Conservation (phyloP, 2,329 filamentous ascomycete genomes). For the Xylaria sp. region DNA sequence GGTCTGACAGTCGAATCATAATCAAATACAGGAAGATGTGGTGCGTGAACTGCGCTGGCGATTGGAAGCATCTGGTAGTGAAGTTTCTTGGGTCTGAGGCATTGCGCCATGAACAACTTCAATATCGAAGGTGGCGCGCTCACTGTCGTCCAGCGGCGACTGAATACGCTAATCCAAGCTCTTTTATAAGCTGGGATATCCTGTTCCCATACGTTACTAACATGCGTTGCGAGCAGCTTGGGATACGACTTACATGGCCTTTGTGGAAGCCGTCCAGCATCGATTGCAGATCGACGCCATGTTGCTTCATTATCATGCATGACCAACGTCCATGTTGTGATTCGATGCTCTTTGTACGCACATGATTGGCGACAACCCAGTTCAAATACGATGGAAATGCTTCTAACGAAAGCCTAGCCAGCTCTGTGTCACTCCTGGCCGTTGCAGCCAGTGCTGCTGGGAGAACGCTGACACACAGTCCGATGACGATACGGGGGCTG, state of each 20-base stretch:
- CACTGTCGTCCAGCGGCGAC: conserved; percentile 13
- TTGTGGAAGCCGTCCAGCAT: conserved; percentile 16
- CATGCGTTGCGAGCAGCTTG: not conserved
- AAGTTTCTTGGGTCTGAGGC: not conserved
- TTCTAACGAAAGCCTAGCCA: conserved; percentile 14
- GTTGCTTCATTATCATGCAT: conserved; percentile 12
- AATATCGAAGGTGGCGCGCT: conserved; percentile 17
- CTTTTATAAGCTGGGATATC: conserved; percentile 12
- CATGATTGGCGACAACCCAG: conserved; percentile 10
- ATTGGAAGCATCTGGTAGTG: conserved; percentile 8
- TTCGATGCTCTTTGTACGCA: conserved; percentile 14
- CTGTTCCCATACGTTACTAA: conserved; percentile 7
- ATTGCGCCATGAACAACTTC: conserved; percentile 9
- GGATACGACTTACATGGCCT: conserved; percentile 4
- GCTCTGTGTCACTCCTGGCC: conserved; percentile 13
- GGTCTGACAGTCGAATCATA: conserved; percentile 2
- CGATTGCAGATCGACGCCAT: conserved; percentile 5
- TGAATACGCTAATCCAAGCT: conserved; percentile 17
- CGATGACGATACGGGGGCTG: conserved; percentile 7
- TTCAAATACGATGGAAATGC: conserved; percentile 16
- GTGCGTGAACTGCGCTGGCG: conserved; percentile 15
- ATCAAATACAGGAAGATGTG: conserved; percentile 13
- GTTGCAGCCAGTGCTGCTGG: conserved; percentile 18
- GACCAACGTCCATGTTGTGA: conserved; percentile 17
- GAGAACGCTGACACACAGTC: conserved; percentile 17